phyloP scores from a whole-genome alignment of 768 basidiomycete species.

The Phylloporus rhodoxanthus region DNA sequence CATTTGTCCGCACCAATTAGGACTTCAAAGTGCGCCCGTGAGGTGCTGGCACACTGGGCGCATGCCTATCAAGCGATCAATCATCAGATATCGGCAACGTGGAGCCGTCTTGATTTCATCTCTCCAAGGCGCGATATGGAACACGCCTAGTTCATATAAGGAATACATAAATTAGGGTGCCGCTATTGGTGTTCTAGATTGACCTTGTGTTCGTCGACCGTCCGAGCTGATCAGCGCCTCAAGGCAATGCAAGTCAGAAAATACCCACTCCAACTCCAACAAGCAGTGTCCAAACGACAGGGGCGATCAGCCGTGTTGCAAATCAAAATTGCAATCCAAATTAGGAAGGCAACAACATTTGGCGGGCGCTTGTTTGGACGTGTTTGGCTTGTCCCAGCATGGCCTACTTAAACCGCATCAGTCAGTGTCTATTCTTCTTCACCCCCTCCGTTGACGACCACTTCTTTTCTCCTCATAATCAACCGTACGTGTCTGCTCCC shows the following conservation, averaged over 20 bases:
- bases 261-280: conserved; percentile 6
- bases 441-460: conserved; percentile 11
- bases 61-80: not conserved
- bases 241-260: conserved; percentile 7
- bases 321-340: conserved; percentile 4
- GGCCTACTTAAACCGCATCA: conserved; percentile 27
- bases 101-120: not conserved
- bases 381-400: conserved; percentile 29
- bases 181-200: conserved; percentile 5
- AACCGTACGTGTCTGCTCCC: conserved; percentile 8
- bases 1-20: not conserved
- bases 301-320: conserved; percentile 5
- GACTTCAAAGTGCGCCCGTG: too few species aligned
- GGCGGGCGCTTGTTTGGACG: conserved; percentile 18
- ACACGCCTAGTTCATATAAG: conserved; percentile 2
- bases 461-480: not conserved
- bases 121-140: not conserved
- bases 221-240: not conserved
- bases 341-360: conserved; percentile 1
- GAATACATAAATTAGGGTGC: conserved; percentile 7
- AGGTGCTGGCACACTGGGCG: not conserved
- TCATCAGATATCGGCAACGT: not conserved
- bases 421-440: conserved; percentile 10
- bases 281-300: conserved; percentile 16
- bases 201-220: not conserved